Evolutionary conservation across 2,329 filamentous ascomycete genomes (phyloP).

Genomic region (Aspergillus sp.): DNA sequence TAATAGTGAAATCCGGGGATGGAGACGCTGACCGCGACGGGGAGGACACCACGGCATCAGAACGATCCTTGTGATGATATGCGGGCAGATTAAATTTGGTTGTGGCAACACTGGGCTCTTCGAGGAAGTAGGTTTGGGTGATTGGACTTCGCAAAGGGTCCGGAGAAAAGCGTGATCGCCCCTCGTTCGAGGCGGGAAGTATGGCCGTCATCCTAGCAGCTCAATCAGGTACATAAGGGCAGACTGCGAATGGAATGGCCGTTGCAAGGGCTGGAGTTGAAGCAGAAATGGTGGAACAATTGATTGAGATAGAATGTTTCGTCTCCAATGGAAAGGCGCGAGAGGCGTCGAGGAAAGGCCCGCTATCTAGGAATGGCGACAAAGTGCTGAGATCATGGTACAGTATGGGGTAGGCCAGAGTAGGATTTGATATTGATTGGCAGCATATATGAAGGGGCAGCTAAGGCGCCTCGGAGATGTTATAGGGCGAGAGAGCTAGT

Average conservation of each 20-base stretch:
- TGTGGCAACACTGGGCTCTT: slow-evolving; percentile 21
- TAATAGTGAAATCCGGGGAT: slow-evolving; percentile 39
- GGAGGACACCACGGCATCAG: slow-evolving; percentile 33
- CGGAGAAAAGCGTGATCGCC: slow-evolving; percentile 33
- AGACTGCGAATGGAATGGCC: background rate
- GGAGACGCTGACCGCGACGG: slow-evolving; percentile 39
- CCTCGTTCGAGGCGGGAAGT: slow-evolving; percentile 33
- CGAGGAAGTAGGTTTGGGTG: slow-evolving; percentile 36
- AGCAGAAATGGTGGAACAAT: background rate
- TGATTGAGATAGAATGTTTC: background rate
- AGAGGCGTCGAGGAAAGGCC: background rate
- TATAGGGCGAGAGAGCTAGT: slow-evolving; percentile 1
- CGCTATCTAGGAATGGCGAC: background rate
- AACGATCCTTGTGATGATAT: slow-evolving; percentile 26
- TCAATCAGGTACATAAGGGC: slow-evolving; percentile 4
- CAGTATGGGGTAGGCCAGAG: background rate
- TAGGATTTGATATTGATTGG: background rate
- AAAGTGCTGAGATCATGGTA: slow-evolving; percentile 3
- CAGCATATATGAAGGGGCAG: slow-evolving; percentile 2
- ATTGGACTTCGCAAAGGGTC: slow-evolving; percentile 34
- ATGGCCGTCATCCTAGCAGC: slow-evolving; percentile 38
- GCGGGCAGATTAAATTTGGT: slow-evolving; percentile 33
- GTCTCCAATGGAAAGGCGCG: background rate
- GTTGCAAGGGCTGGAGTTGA: background rate
- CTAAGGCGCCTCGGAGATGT: background rate